Evolutionary conservation across 2,329 filamentous ascomycete genomes (phyloP), one percentile per base, ranked within the genome.

Genomic region (Incumbomyces delicatus): DNA sequence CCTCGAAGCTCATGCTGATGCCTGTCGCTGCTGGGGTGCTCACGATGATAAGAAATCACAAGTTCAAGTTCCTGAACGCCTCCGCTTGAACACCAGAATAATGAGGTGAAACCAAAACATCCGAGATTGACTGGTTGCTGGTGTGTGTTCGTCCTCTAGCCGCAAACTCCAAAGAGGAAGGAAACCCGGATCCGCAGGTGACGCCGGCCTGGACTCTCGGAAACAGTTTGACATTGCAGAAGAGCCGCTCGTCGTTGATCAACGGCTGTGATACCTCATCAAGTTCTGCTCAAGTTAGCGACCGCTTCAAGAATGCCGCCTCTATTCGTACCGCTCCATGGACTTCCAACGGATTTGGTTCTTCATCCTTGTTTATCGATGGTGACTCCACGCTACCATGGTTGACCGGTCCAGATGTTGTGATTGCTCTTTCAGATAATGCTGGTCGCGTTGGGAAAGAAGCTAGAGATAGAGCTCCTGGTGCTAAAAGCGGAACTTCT

Each of bases 341-440:
- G 11, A 16, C 14, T 11, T 32, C 69, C 55, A 78, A 65, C 60
- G 71, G 77, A 70, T 86, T 80, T 38, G 75, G 74, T 59, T 76
- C 69, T 56, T 78, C 75, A 48, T 74, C 74, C 48, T 75, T 77
- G 43, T 81, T 66, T 44, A 83, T 66, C 27, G 74, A 71, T 20
- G 83, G 81, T 62, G 80, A 86, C 44, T 80, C 79, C 46, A 75
- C 63, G 52, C 72, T 77, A 14, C 74, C 72, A 40, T 67, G 66
- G 40, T 66, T 70, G 47, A 80, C 66, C 10, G 76, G 72, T 41
- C 81, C 83, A 37, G 76, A 75, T 47, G 80, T 81, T n/a, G 85
- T 88, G 57, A 81, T 77, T 13, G 85, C 76, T 50, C 85, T 75
- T 41, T 73, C 68, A 55, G 85, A 70, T 51, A 80, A 60, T n/a